phyloP scores from a whole-genome alignment of 2,329 filamentous ascomycete genomes.

The Rhinocladiella mackenziei region DNA sequence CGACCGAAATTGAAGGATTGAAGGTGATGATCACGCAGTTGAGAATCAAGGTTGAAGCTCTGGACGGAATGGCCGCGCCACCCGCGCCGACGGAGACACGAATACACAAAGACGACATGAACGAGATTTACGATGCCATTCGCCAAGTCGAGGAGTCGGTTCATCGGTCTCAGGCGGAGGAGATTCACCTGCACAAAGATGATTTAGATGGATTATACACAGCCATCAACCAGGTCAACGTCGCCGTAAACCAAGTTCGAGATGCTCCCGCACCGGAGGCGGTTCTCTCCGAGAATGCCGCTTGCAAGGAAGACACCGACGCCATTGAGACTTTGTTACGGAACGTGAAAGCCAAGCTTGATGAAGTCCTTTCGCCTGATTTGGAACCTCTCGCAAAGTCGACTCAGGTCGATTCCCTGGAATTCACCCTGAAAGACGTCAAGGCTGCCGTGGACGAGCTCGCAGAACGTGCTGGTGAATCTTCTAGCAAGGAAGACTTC shows the following conservation, averaged over 20 bases:
- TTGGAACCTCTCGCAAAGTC: constrained; percentile 65
- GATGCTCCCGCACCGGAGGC: constrained; percentile 38
- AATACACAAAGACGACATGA: constrained; percentile 46
- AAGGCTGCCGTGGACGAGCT: constrained; percentile 66
- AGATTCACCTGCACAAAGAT: constrained; percentile 43
- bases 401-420: constrained; percentile 58
- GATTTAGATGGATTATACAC: constrained; percentile 45
- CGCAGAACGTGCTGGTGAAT: constrained; percentile 61
- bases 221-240: constrained; percentile 52
- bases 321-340: constrained; percentile 86
- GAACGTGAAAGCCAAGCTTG: constrained; percentile 83
- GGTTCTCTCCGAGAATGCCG: constrained; percentile 47
- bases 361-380: constrained; percentile 66
- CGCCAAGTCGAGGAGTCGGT: constrained; percentile 53
- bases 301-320: constrained; percentile 77
- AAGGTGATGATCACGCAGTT: constrained; percentile 79
- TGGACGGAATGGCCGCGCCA: constrained; percentile 56
- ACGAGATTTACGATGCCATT: constrained; percentile 45
- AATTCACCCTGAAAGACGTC: constrained; percentile 68
- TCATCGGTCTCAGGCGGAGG: constrained; percentile 13
- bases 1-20: constrained; percentile 77
- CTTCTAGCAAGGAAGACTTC: constrained; percentile 75
- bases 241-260: constrained; percentile 47
- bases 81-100: constrained; percentile 39
- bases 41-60: constrained; percentile 75